Evolutionary conservation across 2,329 filamentous ascomycete genomes (phyloP).

Genomic region (Clonostachys solani): DNA sequence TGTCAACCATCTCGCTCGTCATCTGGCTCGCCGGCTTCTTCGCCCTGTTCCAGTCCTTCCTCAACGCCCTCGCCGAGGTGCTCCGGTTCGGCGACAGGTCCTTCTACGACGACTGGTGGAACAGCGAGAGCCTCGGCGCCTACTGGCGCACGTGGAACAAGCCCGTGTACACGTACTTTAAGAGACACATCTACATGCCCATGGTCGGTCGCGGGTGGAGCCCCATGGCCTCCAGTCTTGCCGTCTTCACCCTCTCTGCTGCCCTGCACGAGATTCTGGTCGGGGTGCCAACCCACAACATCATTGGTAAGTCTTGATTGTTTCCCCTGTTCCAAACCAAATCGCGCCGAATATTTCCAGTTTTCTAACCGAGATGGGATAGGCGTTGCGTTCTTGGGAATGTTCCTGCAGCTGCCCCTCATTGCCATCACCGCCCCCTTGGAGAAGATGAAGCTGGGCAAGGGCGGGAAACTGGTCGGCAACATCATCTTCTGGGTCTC

Average conservation of each 20-base stretch:
- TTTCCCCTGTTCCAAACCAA: neutral
- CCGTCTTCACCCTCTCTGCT: slow-evolving; percentile 86
- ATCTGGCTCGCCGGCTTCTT: slow-evolving; percentile 99
- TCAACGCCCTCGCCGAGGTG: slow-evolving; percentile 89
- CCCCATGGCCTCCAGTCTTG: slow-evolving; percentile 63
- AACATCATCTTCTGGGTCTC: slow-evolving; percentile 97
- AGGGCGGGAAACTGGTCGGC: slow-evolving; percentile 72
- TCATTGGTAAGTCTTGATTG: slow-evolving; percentile 60
- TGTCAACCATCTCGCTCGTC: slow-evolving; percentile 90
- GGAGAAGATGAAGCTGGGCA: slow-evolving; percentile 69
- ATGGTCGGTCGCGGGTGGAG: slow-evolving; percentile 81
- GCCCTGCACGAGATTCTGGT: slow-evolving; percentile 89
- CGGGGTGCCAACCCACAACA: slow-evolving; percentile 89
- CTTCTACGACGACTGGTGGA: slow-evolving; percentile 99
- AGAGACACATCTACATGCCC: slow-evolving; percentile 86
- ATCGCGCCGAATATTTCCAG: neutral
- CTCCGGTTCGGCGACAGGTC: slow-evolving; percentile 87
- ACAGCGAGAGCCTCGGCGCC: slow-evolving; percentile 74
- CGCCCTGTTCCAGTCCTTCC: slow-evolving; percentile 85
- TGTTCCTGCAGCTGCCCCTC: slow-evolving; percentile 89
- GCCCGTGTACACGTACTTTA: slow-evolving; percentile 96
- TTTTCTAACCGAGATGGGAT: slow-evolving; percentile 3
- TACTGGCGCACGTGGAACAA: slow-evolving; percentile 99
- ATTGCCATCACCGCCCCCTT: slow-evolving; percentile 77
- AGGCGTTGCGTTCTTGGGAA: slow-evolving; percentile 90